These are phyloP conservation scores for Cryphonectria radicalis DNA, from an alignment of 2,329 filamentous ascomycete species.

Conservation along the genomic window DNA sequence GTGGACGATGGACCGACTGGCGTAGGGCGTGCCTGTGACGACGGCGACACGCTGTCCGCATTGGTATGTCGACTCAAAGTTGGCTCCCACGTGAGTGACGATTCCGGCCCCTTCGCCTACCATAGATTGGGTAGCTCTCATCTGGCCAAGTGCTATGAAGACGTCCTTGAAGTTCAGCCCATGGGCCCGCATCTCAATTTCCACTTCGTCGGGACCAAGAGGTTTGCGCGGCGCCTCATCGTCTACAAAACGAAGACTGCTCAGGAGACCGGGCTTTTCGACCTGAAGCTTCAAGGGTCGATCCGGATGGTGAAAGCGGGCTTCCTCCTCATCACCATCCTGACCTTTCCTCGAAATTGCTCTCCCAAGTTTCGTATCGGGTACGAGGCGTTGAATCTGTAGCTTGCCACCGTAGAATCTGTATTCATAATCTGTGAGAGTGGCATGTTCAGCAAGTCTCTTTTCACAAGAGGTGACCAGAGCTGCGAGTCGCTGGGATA, in stretches of 20 bases:
- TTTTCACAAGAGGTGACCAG: not conserved
- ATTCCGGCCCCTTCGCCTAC: constrained; percentile 41
- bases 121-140: constrained; percentile 37
- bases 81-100: constrained; percentile 37
- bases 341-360: not conserved
- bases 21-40: constrained; percentile 27
- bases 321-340: not conserved
- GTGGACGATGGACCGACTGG: constrained; percentile 22
- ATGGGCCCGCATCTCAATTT: constrained; percentile 32
- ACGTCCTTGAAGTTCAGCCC: constrained; percentile 44
- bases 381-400: not conserved
- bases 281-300: constrained; percentile 16
- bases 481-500: not conserved
- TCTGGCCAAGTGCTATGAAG: constrained; percentile 40
- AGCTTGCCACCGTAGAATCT: not conserved
- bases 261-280: constrained; percentile 17
- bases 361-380: not conserved
- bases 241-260: constrained; percentile 27
- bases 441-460: not conserved
- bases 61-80: constrained; percentile 32
- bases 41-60: constrained; percentile 36
- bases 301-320: not conserved
- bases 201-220: constrained; percentile 27
- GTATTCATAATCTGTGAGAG: not conserved
- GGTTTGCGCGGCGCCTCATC: constrained; percentile 3